These are phyloP conservation scores for Ogataea populi-albae DNA, from an alignment of 805 yeast genomes.

Conservation along the genomic window DNA sequence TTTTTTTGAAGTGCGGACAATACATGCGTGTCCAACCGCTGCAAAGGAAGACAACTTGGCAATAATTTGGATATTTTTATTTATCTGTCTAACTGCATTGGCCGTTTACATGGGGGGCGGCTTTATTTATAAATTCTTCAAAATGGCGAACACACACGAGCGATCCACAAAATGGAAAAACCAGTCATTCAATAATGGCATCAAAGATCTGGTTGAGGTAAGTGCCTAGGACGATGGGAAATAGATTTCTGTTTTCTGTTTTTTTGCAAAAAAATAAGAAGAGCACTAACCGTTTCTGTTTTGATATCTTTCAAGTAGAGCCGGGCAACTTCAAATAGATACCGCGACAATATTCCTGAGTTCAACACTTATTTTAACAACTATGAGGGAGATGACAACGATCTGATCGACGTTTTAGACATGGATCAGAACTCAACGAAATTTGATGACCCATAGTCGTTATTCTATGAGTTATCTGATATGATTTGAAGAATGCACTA, in stretches of 20 bases:
- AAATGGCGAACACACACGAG: constrained; percentile 11
- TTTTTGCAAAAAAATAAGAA: too few relatives aligned
- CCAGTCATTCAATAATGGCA: constrained; percentile 4
- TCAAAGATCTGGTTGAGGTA: constrained; percentile 9
- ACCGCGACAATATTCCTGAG: constrained; percentile 20
- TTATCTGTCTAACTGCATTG: constrained; percentile 44
- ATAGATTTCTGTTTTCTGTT: not conserved
- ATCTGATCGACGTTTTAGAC: constrained; percentile 39
- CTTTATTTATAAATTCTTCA: constrained; percentile 34
- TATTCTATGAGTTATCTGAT: constrained; percentile 1
- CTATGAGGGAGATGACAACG: constrained; percentile 40
- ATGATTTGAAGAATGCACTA: not conserved
- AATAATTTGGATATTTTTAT: constrained; percentile 60
- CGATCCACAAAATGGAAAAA: constrained; percentile 5
- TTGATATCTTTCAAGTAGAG: constrained; percentile 6
- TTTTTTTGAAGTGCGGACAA: constrained; percentile 78
- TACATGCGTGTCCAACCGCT: constrained; percentile 83
- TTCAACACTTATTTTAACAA: constrained; percentile 31
- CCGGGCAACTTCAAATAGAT: constrained; percentile 7
- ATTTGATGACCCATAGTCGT: constrained; percentile 33
- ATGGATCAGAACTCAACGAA: too few relatives aligned
- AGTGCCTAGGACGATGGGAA: constrained; percentile 9
- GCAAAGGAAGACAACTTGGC: constrained; percentile 62
- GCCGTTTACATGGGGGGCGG: constrained; percentile 45
- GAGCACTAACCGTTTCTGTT: too few relatives aligned